Evolutionary conservation across 441 rosid species (phyloP).

Genomic region (Pelargonium australe): DNA sequence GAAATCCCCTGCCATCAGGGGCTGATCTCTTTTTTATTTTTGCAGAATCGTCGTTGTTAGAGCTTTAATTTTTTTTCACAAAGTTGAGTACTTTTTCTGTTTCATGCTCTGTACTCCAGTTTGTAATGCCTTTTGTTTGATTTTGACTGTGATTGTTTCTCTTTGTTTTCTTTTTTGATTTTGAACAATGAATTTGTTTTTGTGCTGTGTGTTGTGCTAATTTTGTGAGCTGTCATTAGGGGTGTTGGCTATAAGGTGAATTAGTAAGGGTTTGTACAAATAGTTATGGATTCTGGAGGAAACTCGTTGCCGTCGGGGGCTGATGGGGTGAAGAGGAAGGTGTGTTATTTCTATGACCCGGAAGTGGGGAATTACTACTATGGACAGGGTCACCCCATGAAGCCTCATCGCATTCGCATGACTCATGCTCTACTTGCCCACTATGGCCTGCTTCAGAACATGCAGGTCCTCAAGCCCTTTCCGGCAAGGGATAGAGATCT

Average conservation of each 20-base stretch:
- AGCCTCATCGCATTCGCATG: slow-evolving; percentile 65
- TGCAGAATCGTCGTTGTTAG: not conserved
- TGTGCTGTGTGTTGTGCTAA: not conserved
- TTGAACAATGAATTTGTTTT: not conserved
- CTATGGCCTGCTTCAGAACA: slow-evolving; percentile 69
- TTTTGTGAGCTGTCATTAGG: not conserved
- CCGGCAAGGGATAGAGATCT: slow-evolving; percentile 59
- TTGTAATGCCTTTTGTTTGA: not conserved
- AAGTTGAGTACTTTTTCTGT: not conserved
- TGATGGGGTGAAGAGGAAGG: slow-evolving; percentile 60
- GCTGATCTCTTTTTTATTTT: too few species aligned
- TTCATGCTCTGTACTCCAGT: not conserved
- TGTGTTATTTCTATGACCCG: slow-evolving; percentile 74
- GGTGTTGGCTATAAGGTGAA: not conserved
- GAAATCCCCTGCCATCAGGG: slow-evolving; percentile 30
- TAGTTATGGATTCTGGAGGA: slow-evolving; percentile 2
- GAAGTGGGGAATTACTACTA: slow-evolving; percentile 67
- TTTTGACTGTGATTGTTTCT: too few species aligned
- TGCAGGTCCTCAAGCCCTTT: slow-evolving; percentile 73
- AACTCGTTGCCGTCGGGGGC: slow-evolving; percentile 51
- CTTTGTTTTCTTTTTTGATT: not conserved
- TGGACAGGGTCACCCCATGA: slow-evolving; percentile 71
- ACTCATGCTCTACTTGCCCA: slow-evolving; percentile 58
- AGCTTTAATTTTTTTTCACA: not conserved
- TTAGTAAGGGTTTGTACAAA: not conserved